Conservation (phyloP, 495 filamentous ascomycete genomes). For the Neurospora sp. region DNA sequence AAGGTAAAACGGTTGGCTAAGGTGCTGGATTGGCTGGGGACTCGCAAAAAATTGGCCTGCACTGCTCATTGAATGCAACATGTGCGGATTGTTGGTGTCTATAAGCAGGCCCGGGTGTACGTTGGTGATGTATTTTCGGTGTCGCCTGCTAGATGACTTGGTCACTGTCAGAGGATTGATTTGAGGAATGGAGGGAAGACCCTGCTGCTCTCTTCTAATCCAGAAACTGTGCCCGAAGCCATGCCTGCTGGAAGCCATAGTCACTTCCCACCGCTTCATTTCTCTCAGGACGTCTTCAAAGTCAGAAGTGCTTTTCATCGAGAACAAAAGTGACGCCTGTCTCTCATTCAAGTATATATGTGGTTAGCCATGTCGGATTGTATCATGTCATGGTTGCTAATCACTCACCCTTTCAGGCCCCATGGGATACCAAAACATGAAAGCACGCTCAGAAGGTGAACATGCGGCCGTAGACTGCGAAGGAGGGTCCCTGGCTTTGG, state of each 20-base stretch:
- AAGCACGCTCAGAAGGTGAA: not conserved
- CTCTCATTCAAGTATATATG: not conserved
- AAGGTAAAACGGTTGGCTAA: not conserved
- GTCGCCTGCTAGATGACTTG: not conserved
- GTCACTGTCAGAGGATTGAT: not conserved
- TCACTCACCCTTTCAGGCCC: conserved; percentile 1
- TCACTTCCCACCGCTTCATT: conserved; percentile 4
- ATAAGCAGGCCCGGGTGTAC: not conserved
- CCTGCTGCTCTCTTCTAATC: not conserved
- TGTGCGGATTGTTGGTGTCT: not conserved
- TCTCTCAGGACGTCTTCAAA: conserved; percentile 8
- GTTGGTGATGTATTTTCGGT: not conserved
- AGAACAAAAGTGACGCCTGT: conserved; percentile 5
- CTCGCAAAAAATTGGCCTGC: not conserved
- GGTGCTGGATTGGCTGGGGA: conserved; percentile 6
- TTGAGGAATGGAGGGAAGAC: not conserved
- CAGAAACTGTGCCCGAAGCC: not conserved
- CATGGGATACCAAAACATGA: conserved; percentile 13
- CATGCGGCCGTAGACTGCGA: conserved; percentile 5
- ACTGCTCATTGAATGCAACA: not conserved
- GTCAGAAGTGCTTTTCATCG: conserved; percentile 8
- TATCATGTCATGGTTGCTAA: not conserved
- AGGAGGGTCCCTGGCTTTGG: not conserved
- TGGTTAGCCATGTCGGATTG: not conserved
- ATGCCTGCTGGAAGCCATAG: not conserved